Conservation (phyloP, 2,329 filamentous ascomycete genomes). For the Neonectria neomacrospora region DNA sequence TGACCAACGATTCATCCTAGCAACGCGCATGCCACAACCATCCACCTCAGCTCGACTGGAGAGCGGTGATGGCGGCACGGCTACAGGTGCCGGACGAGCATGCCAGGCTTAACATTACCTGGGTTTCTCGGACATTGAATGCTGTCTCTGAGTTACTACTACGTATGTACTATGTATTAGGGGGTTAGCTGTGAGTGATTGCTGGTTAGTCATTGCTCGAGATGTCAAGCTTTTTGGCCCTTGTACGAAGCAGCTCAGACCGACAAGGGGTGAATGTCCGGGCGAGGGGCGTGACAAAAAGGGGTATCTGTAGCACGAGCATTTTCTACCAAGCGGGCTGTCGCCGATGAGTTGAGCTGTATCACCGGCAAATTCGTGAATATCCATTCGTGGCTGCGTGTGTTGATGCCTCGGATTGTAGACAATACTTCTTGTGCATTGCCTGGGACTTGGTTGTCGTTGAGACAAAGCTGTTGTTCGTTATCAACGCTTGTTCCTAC, state of each 20-base stretch:
- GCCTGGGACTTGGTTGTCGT: background rate
- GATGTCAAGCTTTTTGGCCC: constrained; percentile 20
- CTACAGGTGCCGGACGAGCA: background rate
- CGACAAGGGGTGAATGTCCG: constrained; percentile 4
- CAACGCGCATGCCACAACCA: constrained; percentile 18
- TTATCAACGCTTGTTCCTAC: background rate
- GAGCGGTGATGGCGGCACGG: constrained; percentile 6
- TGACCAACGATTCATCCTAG: constrained; percentile 32
- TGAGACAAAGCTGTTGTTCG: background rate
- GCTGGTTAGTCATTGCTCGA: background rate
- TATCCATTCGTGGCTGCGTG: background rate
- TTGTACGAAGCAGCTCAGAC: constrained; percentile 2
- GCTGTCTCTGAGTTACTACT: background rate
- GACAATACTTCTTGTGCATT: background rate
- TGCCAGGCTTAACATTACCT: background rate
- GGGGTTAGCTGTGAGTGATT: background rate
- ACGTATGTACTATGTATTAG: no score
- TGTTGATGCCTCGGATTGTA: background rate
- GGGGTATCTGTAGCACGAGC: constrained; percentile 17
- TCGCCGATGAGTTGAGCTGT: background rate
- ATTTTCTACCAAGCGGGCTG: background rate
- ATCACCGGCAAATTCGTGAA: background rate
- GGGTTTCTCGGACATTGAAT: constrained; percentile 1
- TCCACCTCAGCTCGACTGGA: background rate
- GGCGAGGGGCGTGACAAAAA: constrained; percentile 9